Evolutionary conservation across 2,329 filamentous ascomycete species (phyloP), one percentile per base, ranked within the genome.

Genomic region (Colletotrichum sojae): DNA sequence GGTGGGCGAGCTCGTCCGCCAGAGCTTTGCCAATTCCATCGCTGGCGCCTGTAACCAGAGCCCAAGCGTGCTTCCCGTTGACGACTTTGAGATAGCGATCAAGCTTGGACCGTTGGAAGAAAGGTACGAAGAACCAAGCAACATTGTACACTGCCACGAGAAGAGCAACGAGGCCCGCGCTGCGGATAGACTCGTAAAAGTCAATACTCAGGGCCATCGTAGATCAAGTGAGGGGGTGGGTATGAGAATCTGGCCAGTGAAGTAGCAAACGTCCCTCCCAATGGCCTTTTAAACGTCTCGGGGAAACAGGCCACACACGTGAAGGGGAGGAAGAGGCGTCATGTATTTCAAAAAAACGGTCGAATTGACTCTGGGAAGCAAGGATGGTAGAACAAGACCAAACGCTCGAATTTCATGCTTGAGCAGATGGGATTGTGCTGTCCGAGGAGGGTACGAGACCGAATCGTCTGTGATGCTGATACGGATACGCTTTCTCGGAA

Each of bases 21-120:
- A 89, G 83, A 0, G 78, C 83, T 31, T 78, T 78, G 12, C 88
- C 88, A 46, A 90, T 88, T 20, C 88, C 88, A 53, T 87, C 86
- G 15, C 81, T 85, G 18, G 85, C 81, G 39, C 88, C 87, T 0
- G 87, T 89, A 9, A 88, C 79, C 5, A 88, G 75, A 2, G 83
- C 84, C 81, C 83, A 87, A 2, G 74, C 56, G 1, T 71, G 70
- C n/a, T 71, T 65, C 9, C 72, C 73, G 12, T 71, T 48, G 5
- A 61, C 68, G 16, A 69, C 54, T 45, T 73, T 64, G 39, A 72
- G 71, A 57, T 77, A 78, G 36, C 73, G 73, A 36, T 64, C 13
- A n/a, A 78, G 56, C n/a, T 55, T 52, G 18, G 63, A 57, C 16
- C 43, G 40, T 22, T 25, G 43, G 20, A 70, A 48, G 46, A 70